Conservation (phyloP, 345 rosid genomes). For the Bruguiera sexangula region DNA sequence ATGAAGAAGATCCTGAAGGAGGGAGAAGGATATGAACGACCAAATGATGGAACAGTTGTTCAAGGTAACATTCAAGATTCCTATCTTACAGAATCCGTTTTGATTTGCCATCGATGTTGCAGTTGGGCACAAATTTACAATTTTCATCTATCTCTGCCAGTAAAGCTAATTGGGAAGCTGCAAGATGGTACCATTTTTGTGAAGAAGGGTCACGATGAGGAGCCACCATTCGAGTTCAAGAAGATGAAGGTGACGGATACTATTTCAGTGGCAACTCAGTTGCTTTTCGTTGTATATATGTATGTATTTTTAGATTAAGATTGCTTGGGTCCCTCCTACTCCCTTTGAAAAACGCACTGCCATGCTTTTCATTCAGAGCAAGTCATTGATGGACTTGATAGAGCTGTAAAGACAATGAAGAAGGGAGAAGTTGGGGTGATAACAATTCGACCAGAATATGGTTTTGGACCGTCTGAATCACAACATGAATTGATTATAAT, state of each 20-base stretch:
- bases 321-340: too few species aligned
- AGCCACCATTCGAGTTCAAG: constrained; percentile 72
- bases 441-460: constrained; percentile 76
- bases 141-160: constrained; percentile 35
- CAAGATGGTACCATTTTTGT: constrained; percentile 71
- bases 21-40: constrained; percentile 84
- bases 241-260: constrained; percentile 64
- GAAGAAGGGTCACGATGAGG: constrained; percentile 70
- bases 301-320: background rate
- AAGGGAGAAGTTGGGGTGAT: constrained; percentile 79
- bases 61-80: constrained; percentile 34
- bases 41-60: constrained; percentile 78
- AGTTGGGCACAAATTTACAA: background rate
- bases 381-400: constrained; percentile 91
- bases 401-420: constrained; percentile 75
- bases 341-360: too few species aligned
- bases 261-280: background rate
- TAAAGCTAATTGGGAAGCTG: constrained; percentile 79
- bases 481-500: constrained; percentile 71
- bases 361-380: constrained; percentile 43
- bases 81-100: background rate
- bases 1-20: constrained; percentile 73
- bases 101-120: background rate
- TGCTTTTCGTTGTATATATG: background rate
- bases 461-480: constrained; percentile 67